These are phyloP conservation scores for Tagetes patula DNA, from an alignment of 129 eudicot species.

Conservation along the genomic window DNA sequence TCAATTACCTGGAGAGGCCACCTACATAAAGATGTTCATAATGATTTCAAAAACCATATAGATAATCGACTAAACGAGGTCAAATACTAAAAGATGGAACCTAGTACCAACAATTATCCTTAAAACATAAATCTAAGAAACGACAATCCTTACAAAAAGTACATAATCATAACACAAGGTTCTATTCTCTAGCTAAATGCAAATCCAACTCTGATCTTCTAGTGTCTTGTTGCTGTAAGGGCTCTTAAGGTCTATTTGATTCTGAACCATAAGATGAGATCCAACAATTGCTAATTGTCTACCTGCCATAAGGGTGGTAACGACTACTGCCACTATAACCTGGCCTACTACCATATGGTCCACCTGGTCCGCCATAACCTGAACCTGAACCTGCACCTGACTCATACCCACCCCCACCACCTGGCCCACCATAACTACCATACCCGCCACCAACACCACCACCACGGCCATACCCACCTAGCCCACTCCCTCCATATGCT, in stretches of 20 bases:
- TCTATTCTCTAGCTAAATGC: slow-evolving; percentile 27
- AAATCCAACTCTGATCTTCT: slow-evolving; percentile 36
- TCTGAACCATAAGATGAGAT: slow-evolving; percentile 30
- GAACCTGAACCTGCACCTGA: slow-evolving; percentile 55
- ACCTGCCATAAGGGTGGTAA: slow-evolving; percentile 89
- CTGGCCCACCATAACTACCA: slow-evolving; percentile 68
- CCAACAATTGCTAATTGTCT: slow-evolving; percentile 40
- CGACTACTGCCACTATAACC: slow-evolving; percentile 70
- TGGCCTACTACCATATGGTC: slow-evolving; percentile 73
- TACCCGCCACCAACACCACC: slow-evolving; percentile 55
- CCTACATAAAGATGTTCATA: slow-evolving; percentile 25
- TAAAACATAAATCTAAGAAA: slow-evolving; percentile 32
- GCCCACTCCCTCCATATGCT: slow-evolving; percentile 60
- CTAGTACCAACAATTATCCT: slow-evolving; percentile 32
- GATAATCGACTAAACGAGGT: slow-evolving; percentile 18
- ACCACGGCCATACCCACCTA: slow-evolving; percentile 78
- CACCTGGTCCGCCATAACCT: slow-evolving; percentile 67
- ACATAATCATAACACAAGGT: slow-evolving; percentile 30
- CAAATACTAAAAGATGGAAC: slow-evolving; percentile 27
- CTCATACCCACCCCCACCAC: slow-evolving; percentile 49
- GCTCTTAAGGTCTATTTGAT: slow-evolving; percentile 32
- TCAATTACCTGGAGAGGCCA: slow-evolving; percentile 16
- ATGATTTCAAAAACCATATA: slow-evolving; percentile 3
- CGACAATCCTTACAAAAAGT: slow-evolving; percentile 30
- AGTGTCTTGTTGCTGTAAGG: slow-evolving; percentile 39